These are phyloP conservation scores for Trametes coccinea DNA, from an alignment of 768 basidiomycete species.

Conservation along the genomic window DNA sequence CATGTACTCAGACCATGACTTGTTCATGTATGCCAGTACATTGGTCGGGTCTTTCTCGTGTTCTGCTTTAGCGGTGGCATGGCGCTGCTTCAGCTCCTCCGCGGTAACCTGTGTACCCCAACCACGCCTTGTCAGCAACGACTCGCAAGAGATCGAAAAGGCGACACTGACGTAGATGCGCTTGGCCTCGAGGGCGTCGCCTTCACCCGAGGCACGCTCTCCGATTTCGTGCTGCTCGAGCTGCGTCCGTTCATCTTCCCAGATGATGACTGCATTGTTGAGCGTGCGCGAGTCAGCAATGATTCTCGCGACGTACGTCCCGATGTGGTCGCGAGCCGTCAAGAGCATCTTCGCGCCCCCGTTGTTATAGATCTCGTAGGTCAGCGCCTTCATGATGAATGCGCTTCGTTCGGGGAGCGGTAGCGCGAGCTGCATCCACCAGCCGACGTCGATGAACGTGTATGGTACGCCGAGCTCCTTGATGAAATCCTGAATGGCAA, in stretches of 20 bases:
- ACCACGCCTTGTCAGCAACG: too few species aligned
- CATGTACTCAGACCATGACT: not conserved
- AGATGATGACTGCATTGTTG: conserved; percentile 32
- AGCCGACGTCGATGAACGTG: conserved; percentile 37
- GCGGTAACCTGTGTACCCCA: not conserved
- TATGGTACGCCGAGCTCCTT: conserved; percentile 27
- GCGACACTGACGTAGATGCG: conserved; percentile 10
- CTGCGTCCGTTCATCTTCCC: conserved; percentile 31
- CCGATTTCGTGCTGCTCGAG: conserved; percentile 27
- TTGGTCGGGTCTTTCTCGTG: not conserved
- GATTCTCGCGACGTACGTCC: conserved; percentile 32
- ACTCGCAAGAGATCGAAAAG: not conserved
- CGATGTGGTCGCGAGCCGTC: conserved; percentile 31
- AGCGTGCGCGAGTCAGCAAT: conserved; percentile 35
- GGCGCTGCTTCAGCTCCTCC: conserved; percentile 12
- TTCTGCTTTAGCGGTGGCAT: not conserved
- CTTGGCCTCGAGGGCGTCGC: conserved; percentile 13
- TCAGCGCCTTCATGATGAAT: not conserved
- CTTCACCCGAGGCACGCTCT: conserved; percentile 29
- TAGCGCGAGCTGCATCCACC: conserved; percentile 31
- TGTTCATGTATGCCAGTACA: not conserved
- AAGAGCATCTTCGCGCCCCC: conserved; percentile 26
- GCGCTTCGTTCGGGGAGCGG: not conserved
- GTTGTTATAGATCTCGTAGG: conserved; percentile 19
- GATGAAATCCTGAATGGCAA: conserved; percentile 31